A percentile compares a stretch with the other conserved stretches of the same genome.
phyloP scores from a whole-genome alignment of 176 grass and related monocot genomes.

The Bonia amplexicaulis region DNA sequence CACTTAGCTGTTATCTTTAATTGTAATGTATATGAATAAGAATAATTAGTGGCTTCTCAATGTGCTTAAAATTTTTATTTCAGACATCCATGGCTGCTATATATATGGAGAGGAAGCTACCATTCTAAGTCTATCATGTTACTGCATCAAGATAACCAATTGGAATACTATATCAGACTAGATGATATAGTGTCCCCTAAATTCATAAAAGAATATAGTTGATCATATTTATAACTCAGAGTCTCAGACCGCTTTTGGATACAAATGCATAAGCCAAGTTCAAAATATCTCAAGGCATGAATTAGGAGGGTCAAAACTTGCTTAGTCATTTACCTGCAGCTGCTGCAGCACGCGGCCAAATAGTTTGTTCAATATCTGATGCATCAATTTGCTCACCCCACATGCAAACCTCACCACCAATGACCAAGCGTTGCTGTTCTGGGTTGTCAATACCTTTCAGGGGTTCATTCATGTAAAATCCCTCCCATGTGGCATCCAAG shows the following conservation, averaged over 20 bases:
- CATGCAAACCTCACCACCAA: conserved; percentile 91
- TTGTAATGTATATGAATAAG: background rate
- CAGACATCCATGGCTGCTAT: background rate
- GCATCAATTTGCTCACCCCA: conserved; percentile 85
- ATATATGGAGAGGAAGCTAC: conserved; percentile 13
- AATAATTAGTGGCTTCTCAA: background rate
- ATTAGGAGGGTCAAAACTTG: too few relatives aligned
- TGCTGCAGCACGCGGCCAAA: too few relatives aligned
- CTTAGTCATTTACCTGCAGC: too few relatives aligned
- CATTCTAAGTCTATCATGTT: background rate
- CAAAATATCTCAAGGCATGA: too few relatives aligned
- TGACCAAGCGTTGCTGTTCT: conserved; percentile 63
- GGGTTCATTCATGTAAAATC: conserved; percentile 86
- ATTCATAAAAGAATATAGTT: background rate
- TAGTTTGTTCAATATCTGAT: conserved; percentile 86
- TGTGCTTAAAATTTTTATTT: background rate
- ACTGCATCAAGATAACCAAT: conserved; percentile 2
- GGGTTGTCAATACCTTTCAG: conserved; percentile 55
- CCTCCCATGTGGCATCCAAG: conserved; percentile 71
- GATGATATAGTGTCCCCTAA: background rate
- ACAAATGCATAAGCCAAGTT: too few relatives aligned
- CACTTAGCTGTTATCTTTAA: background rate
- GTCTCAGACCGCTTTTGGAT: background rate
- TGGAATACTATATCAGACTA: conserved; percentile 12
- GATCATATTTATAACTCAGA: background rate